phyloP scores from a whole-genome alignment of 352 stramenopile species.

The Phytophthora sojae region DNA sequence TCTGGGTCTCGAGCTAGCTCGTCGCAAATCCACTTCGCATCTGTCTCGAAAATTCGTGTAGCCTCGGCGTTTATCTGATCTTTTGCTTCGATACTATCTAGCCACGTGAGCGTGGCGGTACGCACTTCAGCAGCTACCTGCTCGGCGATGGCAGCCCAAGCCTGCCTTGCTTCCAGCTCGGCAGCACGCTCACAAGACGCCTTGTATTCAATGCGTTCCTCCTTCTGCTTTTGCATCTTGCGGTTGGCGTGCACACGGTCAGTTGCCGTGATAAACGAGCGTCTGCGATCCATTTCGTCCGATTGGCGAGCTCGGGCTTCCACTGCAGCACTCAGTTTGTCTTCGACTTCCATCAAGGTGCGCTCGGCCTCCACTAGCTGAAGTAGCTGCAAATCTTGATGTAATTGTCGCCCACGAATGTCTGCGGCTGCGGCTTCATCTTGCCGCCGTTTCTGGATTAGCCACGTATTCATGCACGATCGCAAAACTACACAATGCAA shows the following conservation, averaged over 20 bases:
- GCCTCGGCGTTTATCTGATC: conserved; percentile 45
- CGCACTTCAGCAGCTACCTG: conserved; percentile 60
- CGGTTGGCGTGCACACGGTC: conserved; percentile 49
- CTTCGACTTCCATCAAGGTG: conserved; percentile 54
- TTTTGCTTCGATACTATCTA: conserved; percentile 37
- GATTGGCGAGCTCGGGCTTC: conserved; percentile 31
- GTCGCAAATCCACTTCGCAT: conserved; percentile 55
- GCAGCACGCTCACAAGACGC: conserved; percentile 35
- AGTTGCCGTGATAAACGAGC: conserved; percentile 57
- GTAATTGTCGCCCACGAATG: conserved; percentile 48
- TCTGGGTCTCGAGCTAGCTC: conserved; percentile 50
- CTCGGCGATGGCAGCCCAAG: conserved; percentile 55
- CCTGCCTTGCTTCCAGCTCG: conserved; percentile 46
- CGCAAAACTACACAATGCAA: conserved; percentile 26
- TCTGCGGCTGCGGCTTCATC: conserved; percentile 53
- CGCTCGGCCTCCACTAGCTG: conserved; percentile 39
- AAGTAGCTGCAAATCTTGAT: conserved; percentile 43
- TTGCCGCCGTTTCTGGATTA: conserved; percentile 49
- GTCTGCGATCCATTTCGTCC: conserved; percentile 40
- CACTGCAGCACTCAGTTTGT: conserved; percentile 45
- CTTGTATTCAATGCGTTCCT: conserved; percentile 59
- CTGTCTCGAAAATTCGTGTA: conserved; percentile 60
- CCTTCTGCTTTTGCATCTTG: conserved; percentile 62
- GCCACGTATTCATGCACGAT: conserved; percentile 43
- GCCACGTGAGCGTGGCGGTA: conserved; percentile 51